Percentiles rank a stretch among this genome's conserved stretches.
phyloP scores from a whole-genome alignment of 495 filamentous ascomycete species.

The Aspergillus hancockii region DNA sequence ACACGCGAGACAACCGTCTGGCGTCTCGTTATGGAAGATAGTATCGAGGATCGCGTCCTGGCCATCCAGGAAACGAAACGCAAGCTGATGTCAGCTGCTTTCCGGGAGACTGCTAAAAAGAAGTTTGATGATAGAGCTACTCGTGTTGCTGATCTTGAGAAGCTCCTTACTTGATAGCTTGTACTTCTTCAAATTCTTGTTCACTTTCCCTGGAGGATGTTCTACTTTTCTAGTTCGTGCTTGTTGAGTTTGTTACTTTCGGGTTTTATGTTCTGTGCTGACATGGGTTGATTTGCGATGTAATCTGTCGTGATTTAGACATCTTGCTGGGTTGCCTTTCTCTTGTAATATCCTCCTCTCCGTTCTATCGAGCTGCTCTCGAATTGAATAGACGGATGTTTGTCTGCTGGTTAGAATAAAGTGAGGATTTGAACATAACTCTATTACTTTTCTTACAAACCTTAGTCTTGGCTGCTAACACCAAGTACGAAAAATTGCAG shows the following conservation, averaged over 20 bases:
- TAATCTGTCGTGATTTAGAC: neutral
- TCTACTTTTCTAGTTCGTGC: neutral
- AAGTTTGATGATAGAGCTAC: slow-evolving; percentile 49
- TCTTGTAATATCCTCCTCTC: neutral
- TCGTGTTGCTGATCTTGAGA: slow-evolving; percentile 60
- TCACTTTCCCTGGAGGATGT: neutral
- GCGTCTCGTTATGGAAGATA: slow-evolving; percentile 79
- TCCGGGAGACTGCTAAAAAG: slow-evolving; percentile 59
- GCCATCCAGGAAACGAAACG: slow-evolving; percentile 82
- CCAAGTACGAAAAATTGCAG: neutral
- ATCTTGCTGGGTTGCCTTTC: too few relatives aligned
- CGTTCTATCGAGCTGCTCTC: neutral
- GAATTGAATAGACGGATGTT: neutral
- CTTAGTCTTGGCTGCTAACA: neutral
- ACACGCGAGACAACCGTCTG: slow-evolving; percentile 75
- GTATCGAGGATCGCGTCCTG: slow-evolving; percentile 83
- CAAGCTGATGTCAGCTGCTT: slow-evolving; percentile 73
- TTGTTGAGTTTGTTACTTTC: neutral
- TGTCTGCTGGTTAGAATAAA: neutral
- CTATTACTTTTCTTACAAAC: neutral
- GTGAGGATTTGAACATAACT: neutral
- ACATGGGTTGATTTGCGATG: too few relatives aligned
- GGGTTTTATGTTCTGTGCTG: too few relatives aligned
- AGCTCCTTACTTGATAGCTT: slow-evolving; percentile 37
- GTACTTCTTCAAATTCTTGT: slow-evolving; percentile 7